Evolutionary conservation across 257 asterid genomes (phyloP).

Genomic region (Nemophila menziesii): DNA sequence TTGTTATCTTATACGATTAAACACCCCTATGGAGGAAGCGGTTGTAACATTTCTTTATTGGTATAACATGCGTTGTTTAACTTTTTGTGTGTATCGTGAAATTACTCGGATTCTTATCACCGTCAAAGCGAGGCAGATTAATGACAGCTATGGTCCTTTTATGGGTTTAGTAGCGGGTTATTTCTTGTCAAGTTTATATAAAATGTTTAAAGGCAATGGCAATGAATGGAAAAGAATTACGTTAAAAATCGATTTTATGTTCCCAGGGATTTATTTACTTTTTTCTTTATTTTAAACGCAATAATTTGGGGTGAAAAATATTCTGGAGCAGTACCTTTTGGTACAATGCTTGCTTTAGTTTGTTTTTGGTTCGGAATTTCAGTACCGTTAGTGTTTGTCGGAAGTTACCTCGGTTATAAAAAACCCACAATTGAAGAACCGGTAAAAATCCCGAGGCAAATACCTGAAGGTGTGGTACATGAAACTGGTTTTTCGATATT

Average conservation of each 20-base stretch:
- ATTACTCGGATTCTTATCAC: slow-evolving; percentile 71
- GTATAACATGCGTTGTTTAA: slow-evolving; percentile 80
- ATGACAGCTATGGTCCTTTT: slow-evolving; percentile 88
- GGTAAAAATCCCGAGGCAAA: slow-evolving; percentile 73
- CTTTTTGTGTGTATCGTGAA: slow-evolving; percentile 76
- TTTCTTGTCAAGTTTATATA: slow-evolving; percentile 65
- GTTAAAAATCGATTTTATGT: slow-evolving; percentile 73
- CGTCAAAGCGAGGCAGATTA: slow-evolving; percentile 84
- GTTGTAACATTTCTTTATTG: slow-evolving; percentile 72
- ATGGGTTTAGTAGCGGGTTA: slow-evolving; percentile 78
- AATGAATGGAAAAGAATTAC: slow-evolving; percentile 72
- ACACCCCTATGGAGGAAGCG: slow-evolving; percentile 78
- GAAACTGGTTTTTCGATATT: slow-evolving; percentile 70
- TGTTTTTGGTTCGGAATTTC: slow-evolving; percentile 85
- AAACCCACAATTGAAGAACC: slow-evolving; percentile 70
- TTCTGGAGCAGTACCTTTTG: slow-evolving; percentile 82
- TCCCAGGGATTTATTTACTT: slow-evolving; percentile 68
- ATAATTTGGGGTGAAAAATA: slow-evolving; percentile 84
- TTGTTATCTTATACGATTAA: slow-evolving; percentile 41
- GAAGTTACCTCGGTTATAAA: slow-evolving; percentile 75
- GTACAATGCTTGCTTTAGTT: slow-evolving; percentile 76
- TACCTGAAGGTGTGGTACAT: slow-evolving; percentile 91
- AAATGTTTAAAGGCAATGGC: slow-evolving; percentile 79
- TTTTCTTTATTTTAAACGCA: slow-evolving; percentile 62
- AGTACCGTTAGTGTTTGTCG: slow-evolving; percentile 70